Conservation (phyloP, 495 filamentous ascomycete species). For the Xylaria grammica region DNA sequence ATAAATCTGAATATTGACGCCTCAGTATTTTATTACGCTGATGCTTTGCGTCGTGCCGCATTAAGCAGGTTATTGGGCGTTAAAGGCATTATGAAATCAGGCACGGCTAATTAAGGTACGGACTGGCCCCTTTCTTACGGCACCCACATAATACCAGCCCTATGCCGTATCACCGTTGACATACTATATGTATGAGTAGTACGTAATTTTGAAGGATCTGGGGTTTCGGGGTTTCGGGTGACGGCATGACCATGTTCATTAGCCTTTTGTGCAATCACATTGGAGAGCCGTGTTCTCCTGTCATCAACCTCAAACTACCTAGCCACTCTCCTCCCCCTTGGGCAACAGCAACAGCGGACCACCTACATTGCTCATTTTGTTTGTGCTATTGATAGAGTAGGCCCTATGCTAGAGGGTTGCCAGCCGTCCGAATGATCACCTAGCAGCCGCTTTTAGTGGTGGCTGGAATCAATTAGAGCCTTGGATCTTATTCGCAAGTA, state of each 20-base stretch:
- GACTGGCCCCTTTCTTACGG: neutral
- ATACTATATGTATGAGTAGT: no score
- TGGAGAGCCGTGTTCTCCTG: slow-evolving; percentile 8
- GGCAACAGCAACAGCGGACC: neutral
- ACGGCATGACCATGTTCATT: neutral
- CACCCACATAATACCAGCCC: slow-evolving; percentile 1
- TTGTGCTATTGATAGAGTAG: slow-evolving; percentile 15
- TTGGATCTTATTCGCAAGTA: no score
- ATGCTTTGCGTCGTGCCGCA: no score
- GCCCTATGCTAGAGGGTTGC: neutral
- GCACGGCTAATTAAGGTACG: neutral
- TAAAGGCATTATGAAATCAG: neutral
- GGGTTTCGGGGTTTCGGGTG: neutral
- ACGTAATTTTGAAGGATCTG: slow-evolving; percentile 14
- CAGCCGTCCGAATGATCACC: no score
- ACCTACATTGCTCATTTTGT: neutral
- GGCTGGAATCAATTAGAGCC: no score
- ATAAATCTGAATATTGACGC: neutral
- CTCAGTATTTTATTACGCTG: no score
- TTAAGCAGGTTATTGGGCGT: neutral
- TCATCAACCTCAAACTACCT: slow-evolving; percentile 16
- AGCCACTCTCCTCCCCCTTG: neutral
- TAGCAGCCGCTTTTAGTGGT: no score
- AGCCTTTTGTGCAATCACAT: slow-evolving; percentile 10
- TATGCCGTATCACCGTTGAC: neutral